These are phyloP conservation scores for Aaosphaeria pasadenensis DNA, from an alignment of 2,329 filamentous ascomycete species.

Conservation along the genomic window DNA sequence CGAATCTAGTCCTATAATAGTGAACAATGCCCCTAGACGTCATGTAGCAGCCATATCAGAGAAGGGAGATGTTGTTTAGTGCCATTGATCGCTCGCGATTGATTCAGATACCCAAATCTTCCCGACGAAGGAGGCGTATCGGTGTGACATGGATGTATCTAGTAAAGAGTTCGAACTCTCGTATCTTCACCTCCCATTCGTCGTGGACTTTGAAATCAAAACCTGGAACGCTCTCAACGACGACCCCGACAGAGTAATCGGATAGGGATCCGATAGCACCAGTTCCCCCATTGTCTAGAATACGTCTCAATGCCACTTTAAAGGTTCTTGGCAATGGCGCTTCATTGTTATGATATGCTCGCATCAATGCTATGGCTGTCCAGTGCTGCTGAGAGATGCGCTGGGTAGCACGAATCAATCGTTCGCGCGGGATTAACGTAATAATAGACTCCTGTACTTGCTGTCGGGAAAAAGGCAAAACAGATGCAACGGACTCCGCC, in stretches of 20 bases:
- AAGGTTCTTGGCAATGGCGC: slow-evolving; percentile 50
- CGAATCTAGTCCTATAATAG: no score
- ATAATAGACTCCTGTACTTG: slow-evolving; percentile 50
- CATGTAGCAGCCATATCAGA: no score
- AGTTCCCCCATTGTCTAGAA: neutral
- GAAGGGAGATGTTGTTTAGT: no score
- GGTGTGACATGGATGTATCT: slow-evolving; percentile 31
- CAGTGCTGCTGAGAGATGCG: slow-evolving; percentile 44
- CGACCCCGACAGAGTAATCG: slow-evolving; percentile 13
- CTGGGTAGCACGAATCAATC: slow-evolving; percentile 41
- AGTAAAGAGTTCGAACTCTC: slow-evolving; percentile 33
- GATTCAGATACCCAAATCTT: neutral
- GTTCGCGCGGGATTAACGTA: slow-evolving; percentile 43
- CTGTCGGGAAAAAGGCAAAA: slow-evolving; percentile 51
- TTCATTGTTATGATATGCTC: slow-evolving; percentile 56
- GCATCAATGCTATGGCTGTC: slow-evolving; percentile 54
- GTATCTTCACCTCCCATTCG: slow-evolving; percentile 45
- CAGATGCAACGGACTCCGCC: slow-evolving; percentile 34
- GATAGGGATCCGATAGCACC: slow-evolving; percentile 2
- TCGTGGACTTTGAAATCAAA: slow-evolving; percentile 37
- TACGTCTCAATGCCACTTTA: slow-evolving; percentile 11
- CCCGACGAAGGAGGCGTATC: slow-evolving; percentile 36
- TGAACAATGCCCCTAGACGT: no score
- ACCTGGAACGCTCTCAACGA: slow-evolving; percentile 4
- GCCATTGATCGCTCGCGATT: no score